These are phyloP conservation scores for Arthrobotrys iridis DNA, from an alignment of 2,329 filamentous ascomycete species.

Conservation along the genomic window DNA sequence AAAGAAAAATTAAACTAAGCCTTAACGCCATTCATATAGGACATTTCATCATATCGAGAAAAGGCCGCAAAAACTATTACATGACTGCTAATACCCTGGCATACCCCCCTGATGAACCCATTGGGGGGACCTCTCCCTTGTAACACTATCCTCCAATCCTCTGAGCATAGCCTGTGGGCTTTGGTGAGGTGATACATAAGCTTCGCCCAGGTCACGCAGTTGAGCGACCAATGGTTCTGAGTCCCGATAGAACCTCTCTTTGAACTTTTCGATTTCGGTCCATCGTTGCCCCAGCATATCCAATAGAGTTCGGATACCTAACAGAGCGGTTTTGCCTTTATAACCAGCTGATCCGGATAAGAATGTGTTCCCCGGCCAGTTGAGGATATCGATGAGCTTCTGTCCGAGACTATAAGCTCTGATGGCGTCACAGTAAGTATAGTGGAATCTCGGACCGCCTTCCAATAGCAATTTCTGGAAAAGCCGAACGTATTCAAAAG, in stretches of 20 bases:
- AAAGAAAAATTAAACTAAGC: conserved; percentile 1
- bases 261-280: conserved; percentile 50
- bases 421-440: conserved; percentile 53
- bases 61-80: not conserved
- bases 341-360: conserved; percentile 31
- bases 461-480: conserved; percentile 52
- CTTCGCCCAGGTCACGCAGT: conserved; percentile 38
- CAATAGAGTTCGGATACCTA: conserved; percentile 39
- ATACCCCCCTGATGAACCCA: conserved; percentile 43
- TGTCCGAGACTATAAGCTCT: conserved; percentile 50
- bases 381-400: conserved; percentile 48
- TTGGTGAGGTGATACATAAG: conserved; percentile 45
- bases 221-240: conserved; percentile 40
- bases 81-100: conserved; percentile 23
- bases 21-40: not conserved
- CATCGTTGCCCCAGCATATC: conserved; percentile 47
- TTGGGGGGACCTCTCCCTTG: conserved; percentile 40
- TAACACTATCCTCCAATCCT: conserved; percentile 45
- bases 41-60: not conserved
- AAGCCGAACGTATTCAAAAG: conserved; percentile 43
- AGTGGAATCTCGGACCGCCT: conserved; percentile 42
- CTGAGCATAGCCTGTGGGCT: conserved; percentile 49
- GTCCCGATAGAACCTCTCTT: conserved; percentile 44
- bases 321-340: conserved; percentile 37
- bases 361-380: conserved; percentile 46